Evolutionary conservation across 352 stramenopile genomes (phyloP).

Genomic region (Globisporangium takayamanum): DNA sequence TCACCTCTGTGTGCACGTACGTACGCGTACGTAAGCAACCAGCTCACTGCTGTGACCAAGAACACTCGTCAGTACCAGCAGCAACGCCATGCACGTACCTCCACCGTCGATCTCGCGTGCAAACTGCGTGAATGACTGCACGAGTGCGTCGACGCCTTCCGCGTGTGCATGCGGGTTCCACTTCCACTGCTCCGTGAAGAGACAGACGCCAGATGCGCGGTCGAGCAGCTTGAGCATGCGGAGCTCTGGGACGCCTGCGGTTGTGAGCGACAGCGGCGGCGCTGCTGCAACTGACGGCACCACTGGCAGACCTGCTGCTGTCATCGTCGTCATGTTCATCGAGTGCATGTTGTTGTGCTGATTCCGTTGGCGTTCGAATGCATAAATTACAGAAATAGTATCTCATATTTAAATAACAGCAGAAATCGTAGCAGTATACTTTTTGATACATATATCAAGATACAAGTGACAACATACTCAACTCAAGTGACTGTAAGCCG

Average conservation of each 20-base stretch:
- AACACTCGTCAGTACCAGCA: neutral
- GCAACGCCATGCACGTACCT: conserved; percentile 20
- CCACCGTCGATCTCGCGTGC: conserved; percentile 80
- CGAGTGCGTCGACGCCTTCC: conserved; percentile 66
- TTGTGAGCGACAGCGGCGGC: neutral
- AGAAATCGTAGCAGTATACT: no score
- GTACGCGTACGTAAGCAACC: neutral
- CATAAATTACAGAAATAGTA: no score
- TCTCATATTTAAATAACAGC: no score
- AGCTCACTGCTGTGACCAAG: neutral
- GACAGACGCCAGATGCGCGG: conserved; percentile 51
- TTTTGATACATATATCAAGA: no score
- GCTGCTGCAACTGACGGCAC: no score
- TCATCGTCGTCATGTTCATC: neutral
- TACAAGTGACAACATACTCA: neutral
- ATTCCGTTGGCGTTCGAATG: no score
- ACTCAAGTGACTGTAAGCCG: neutral
- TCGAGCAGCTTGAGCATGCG: conserved; percentile 75
- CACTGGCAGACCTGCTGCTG: neutral
- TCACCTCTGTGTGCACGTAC: conserved; percentile 32
- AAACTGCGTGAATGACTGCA: conserved; percentile 82
- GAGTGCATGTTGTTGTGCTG: no score
- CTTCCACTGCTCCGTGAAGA: conserved; percentile 80
- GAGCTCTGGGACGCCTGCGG: conserved; percentile 27
- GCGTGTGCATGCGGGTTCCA: conserved; percentile 69